These are phyloP conservation scores for Fusarium kyushuense DNA, from an alignment of 2,329 filamentous ascomycete species.

Conservation along the genomic window DNA sequence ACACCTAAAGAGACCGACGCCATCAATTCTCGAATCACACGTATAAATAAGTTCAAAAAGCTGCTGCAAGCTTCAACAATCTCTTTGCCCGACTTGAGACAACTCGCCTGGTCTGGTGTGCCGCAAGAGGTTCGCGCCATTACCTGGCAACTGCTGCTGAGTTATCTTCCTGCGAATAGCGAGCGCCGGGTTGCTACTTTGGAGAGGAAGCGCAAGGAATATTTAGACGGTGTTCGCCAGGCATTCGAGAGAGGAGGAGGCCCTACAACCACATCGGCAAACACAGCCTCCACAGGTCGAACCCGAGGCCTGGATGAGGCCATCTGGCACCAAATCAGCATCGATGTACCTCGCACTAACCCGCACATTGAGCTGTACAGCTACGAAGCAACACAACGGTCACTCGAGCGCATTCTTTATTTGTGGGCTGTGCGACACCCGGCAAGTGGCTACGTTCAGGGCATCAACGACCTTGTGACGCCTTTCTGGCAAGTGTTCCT, in stretches of 20 bases:
- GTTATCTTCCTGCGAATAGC: constrained; percentile 96
- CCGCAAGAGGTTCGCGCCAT: constrained; percentile 96
- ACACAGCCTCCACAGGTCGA: constrained; percentile 57
- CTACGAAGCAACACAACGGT: constrained; percentile 95
- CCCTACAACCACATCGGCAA: constrained; percentile 59
- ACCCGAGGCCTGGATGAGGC: constrained; percentile 86
- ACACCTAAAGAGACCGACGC: constrained; percentile 86
- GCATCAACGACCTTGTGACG: constrained; percentile 97
- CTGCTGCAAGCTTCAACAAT: constrained; percentile 94
- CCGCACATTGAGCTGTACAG: constrained; percentile 95
- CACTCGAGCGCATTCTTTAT: constrained; percentile 93
- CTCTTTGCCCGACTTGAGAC: constrained; percentile 82
- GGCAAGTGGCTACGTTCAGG: constrained; percentile 97
- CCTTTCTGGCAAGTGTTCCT: constrained; percentile 99
- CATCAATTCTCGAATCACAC: constrained; percentile 86
- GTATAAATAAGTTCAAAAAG: constrained; percentile 99
- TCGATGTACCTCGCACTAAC: constrained; percentile 95
- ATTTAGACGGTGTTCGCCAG: constrained; percentile 88
- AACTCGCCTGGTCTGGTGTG: constrained; percentile 92
- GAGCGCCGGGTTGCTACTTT: constrained; percentile 90
- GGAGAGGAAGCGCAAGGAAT: constrained; percentile 95
- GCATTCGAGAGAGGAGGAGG: constrained; percentile 75
- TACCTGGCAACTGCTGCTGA: constrained; percentile 97
- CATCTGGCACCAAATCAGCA: constrained; percentile 99
- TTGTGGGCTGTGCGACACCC: constrained; percentile 98